Percentiles rank a stretch among this genome's conserved stretches.
These are phyloP conservation scores for Penicillium lagena DNA, from an alignment of 495 filamentous ascomycete genomes.

Conservation along the genomic window DNA sequence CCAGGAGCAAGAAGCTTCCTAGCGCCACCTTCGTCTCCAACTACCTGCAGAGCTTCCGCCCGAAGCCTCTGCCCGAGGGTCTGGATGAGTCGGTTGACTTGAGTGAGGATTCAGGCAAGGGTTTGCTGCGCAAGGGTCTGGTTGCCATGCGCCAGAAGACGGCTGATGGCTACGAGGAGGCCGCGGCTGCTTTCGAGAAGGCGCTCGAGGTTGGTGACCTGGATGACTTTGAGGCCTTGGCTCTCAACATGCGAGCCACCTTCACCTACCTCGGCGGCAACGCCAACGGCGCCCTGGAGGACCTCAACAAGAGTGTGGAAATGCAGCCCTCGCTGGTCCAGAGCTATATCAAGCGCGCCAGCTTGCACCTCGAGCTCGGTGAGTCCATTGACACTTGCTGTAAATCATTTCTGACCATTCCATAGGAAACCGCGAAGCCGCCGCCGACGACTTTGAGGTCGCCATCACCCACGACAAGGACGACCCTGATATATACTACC, in stretches of 20 bases:
- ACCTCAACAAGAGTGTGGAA: constrained; percentile 88
- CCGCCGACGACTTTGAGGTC: constrained; percentile 78
- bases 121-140: constrained; percentile 76
- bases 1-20: constrained; percentile 76
- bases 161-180: constrained; percentile 82
- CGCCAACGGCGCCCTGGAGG: constrained; percentile 69
- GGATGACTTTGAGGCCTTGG: constrained; percentile 76
- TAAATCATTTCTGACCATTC: constrained; percentile 7
- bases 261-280: constrained; percentile 90
- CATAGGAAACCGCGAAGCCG: constrained; percentile 76
- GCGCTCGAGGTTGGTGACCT: constrained; percentile 75
- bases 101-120: constrained; percentile 71
- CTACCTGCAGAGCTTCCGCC: constrained; percentile 96
- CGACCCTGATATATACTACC: constrained; percentile 98
- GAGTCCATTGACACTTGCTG: constrained; percentile 19
- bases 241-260: constrained; percentile 93
- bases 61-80: constrained; percentile 68
- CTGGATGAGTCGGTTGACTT: constrained; percentile 75
- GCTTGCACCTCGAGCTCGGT: constrained; percentile 96
- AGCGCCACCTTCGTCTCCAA: constrained; percentile 96
- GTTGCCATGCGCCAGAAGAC: constrained; percentile 77
- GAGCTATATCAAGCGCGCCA: constrained; percentile 97
- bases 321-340: constrained; percentile 82
- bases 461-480: constrained; percentile 79
- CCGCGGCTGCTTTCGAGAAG: constrained; percentile 76